phyloP scores from a whole-genome alignment of 208 protist genomes.

The Porcisia deanei region DNA sequence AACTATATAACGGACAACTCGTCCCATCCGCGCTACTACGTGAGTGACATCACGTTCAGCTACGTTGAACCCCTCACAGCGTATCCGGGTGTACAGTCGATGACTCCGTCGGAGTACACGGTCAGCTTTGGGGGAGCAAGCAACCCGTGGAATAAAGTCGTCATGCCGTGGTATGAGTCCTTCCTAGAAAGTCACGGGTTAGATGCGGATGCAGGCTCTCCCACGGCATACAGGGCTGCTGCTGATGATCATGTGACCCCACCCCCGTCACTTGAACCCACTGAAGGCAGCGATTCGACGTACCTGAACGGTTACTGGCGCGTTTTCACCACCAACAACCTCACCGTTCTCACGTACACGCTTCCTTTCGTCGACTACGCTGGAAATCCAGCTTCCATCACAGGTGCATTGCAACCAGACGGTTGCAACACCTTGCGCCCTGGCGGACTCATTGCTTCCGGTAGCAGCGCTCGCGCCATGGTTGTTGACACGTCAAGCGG shows the following conservation, averaged over 20 bases:
- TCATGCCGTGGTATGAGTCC: constrained; percentile 35
- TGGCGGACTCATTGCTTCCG: not conserved
- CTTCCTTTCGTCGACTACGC: constrained; percentile 57
- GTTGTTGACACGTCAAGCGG: constrained; percentile 40
- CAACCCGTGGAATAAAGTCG: constrained; percentile 48
- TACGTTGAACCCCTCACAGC: constrained; percentile 31
- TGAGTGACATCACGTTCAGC: constrained; percentile 24
- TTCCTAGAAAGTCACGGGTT: not conserved
- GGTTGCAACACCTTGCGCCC: constrained; percentile 25
- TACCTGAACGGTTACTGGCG: constrained; percentile 23
- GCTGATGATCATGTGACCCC: not conserved
- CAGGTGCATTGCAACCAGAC: constrained; percentile 34
- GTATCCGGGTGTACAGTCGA: constrained; percentile 29
- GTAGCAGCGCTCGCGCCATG: constrained; percentile 27
- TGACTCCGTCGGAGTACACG: constrained; percentile 47
- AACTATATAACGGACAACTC: constrained; percentile 38
- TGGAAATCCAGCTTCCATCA: constrained; percentile 45
- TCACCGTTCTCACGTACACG: constrained; percentile 55
- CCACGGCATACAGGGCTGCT: not conserved
- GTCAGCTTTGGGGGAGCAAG: constrained; percentile 36
- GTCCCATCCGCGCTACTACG: constrained; percentile 40
- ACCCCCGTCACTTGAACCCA: no score
- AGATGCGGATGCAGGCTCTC: not conserved
- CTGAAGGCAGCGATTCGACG: not conserved
- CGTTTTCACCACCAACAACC: constrained; percentile 16